Base-by-base conservation (phyloP, 75 land plant genomes). In the Selaginella moellendorffii region DNA sequence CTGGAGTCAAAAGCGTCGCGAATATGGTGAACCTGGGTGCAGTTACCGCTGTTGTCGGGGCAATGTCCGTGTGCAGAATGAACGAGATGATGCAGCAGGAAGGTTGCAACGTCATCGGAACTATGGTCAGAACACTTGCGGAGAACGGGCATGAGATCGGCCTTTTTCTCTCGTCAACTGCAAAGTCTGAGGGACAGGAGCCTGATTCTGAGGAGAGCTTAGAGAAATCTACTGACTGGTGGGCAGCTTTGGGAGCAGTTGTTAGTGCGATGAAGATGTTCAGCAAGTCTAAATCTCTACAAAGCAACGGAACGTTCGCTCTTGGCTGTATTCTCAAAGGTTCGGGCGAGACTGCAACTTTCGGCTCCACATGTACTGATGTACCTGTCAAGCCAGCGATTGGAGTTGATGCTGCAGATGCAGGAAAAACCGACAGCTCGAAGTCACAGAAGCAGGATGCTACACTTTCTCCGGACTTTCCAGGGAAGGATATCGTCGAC, bases 61-160 rank as follows among this genome's bases (percentile, higher is more conserved):
- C 72, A 26, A 71, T 71, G 72, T 18, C 36, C 19, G 69, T 71
- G 1, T 71, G 72, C 31, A 71, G 70, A 54, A 71, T 61, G 30
- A 65, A 71, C 60, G 69, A 71, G 31, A 30, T 30, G 12, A 30
- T 71, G 0, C 69, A 71, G 24, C 70, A 65, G 27, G 72, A 71
- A 64, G 69, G 70, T 19, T 71, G 72, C 31, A 71, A 65, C 29
- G 61, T 69, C 17, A 31, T 69, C 20, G 68, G 68, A 0, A 69
- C 71, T 17, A 69, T 69, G 68, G 68, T 29, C 5, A 69, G 69
- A 14, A 63, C 54, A 2, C 20, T 63, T 20, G 71, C 68, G 22
- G 71, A 51, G 28, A 68, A 61, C 56, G 70, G 51, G 2, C 52
- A 20, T 30, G 68, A 68, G 0, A n/a, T 68, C 29, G 70, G 69